Percentiles rank a stretch among this genome's conserved stretches.
Conservation (phyloP, 73 alveolate genomes). For the Effrenium voratum region DNA sequence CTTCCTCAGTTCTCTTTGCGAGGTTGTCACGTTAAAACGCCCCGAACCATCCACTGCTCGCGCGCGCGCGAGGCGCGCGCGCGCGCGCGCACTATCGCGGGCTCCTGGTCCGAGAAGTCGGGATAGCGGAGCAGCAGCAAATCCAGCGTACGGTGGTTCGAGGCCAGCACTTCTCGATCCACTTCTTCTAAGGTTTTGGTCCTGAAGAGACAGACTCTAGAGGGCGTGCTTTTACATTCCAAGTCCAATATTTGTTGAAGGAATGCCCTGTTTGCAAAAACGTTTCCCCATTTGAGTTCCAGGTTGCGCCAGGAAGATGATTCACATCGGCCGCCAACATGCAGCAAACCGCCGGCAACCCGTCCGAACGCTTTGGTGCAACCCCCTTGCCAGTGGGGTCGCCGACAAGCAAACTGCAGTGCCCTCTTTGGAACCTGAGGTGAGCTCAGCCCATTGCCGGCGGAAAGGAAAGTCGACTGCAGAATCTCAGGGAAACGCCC, state of each 20-base stretch:
- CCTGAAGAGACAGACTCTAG: neutral
- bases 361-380: no score
- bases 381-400: no score
- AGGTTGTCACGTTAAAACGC: neutral
- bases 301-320: no score
- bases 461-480: no score
- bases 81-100: neutral
- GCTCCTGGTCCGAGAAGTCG: conserved; percentile 70
- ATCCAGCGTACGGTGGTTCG: conserved; percentile 37
- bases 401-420: no score
- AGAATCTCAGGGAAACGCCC: no score
- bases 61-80: neutral
- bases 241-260: neutral
- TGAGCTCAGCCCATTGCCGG: no score
- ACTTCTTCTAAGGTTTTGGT: conserved; percentile 20
- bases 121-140: conserved; percentile 76
- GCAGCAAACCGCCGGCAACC: no score
- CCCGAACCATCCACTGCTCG: neutral
- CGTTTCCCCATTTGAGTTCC: no score
- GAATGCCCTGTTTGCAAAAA: no score
- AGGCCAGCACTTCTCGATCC: conserved; percentile 16
- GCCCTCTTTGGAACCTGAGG: no score
- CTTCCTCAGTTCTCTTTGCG: neutral
- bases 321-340: no score
- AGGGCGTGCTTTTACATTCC: neutral